Conservation (phyloP, 148 eudicot genomes). For the Drosera capensis region DNA sequence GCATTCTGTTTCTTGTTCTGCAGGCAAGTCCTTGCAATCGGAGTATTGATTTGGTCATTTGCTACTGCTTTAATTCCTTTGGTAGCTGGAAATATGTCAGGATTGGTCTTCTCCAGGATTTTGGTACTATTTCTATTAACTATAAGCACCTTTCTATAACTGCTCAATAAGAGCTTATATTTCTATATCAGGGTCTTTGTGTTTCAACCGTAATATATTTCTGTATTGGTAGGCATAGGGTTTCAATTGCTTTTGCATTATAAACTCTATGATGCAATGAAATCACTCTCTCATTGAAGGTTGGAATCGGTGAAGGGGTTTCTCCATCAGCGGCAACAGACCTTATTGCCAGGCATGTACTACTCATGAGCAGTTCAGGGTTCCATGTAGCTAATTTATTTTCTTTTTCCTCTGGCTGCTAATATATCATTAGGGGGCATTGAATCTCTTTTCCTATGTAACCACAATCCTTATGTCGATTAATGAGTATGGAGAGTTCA, state of each 20-base stretch:
- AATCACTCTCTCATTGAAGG: constrained; percentile 30
- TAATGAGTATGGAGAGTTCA: too few relatives aligned
- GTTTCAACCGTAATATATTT: too few relatives aligned
- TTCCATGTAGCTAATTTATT: background rate
- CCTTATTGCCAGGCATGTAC: constrained; percentile 88
- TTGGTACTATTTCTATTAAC: constrained; percentile 32
- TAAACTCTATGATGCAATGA: constrained; percentile 2
- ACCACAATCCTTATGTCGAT: too few relatives aligned
- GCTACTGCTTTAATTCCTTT: constrained; percentile 86
- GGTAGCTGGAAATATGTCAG: constrained; percentile 92
- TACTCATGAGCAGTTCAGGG: constrained; percentile 4
- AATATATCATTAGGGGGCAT: too few relatives aligned
- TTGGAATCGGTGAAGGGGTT: constrained; percentile 99
- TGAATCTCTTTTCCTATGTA: too few relatives aligned
- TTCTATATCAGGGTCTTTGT: too few relatives aligned
- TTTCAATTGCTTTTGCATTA: background rate
- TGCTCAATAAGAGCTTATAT: too few relatives aligned
- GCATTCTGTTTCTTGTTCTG: constrained; percentile 12
- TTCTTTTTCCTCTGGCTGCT: too few relatives aligned
- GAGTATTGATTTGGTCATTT: constrained; percentile 88
- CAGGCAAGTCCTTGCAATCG: constrained; percentile 80
- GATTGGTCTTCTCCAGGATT: constrained; percentile 66
- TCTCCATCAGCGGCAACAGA: constrained; percentile 99
- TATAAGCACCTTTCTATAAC: background rate
- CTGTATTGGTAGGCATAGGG: too few relatives aligned